A percentile compares a stretch with the other conserved stretches of the same genome.
Conservation (phyloP, 495 filamentous ascomycete genomes). For the Aspergillus avenaceus region DNA sequence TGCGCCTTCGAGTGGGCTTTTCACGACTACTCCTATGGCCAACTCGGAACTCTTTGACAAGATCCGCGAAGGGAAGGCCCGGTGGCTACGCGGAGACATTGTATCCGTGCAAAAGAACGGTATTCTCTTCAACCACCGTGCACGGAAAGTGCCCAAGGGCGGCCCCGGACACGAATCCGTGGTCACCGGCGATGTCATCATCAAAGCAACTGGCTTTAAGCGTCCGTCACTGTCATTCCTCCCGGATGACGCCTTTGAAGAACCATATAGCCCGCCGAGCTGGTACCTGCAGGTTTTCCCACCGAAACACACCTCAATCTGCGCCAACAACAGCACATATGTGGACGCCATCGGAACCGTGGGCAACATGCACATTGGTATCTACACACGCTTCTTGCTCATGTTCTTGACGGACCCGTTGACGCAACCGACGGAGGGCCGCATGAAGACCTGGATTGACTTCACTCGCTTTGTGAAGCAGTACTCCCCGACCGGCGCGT, state of each 20-base stretch:
- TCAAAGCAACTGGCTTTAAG: constrained; percentile 80
- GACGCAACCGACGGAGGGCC: constrained; percentile 61
- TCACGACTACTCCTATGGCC: constrained; percentile 79
- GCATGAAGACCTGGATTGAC: constrained; percentile 85
- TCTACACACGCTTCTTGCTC: constrained; percentile 78
- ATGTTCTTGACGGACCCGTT: constrained; percentile 83
- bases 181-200: constrained; percentile 68
- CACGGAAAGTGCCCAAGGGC: constrained; percentile 65
- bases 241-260: constrained; percentile 63
- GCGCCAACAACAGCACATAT: constrained; percentile 81
- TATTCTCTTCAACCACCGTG: constrained; percentile 65
- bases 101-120: constrained; percentile 59
- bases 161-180: constrained; percentile 62
- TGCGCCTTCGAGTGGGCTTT: constrained; percentile 67
- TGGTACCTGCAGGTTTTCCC: constrained; percentile 89
- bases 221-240: constrained; percentile 70
- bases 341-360: constrained; percentile 75
- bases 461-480: constrained; percentile 74
- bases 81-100: constrained; percentile 81
- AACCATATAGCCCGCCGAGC: constrained; percentile 72
- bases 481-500: constrained; percentile 63
- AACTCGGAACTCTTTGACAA: constrained; percentile 76
- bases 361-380: constrained; percentile 84
- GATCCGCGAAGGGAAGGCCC: constrained; percentile 67
- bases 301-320: constrained; percentile 54